Base-by-base conservation (phyloP, 805 yeast species). In the Myxozyma vanderwaltii region DNA sequence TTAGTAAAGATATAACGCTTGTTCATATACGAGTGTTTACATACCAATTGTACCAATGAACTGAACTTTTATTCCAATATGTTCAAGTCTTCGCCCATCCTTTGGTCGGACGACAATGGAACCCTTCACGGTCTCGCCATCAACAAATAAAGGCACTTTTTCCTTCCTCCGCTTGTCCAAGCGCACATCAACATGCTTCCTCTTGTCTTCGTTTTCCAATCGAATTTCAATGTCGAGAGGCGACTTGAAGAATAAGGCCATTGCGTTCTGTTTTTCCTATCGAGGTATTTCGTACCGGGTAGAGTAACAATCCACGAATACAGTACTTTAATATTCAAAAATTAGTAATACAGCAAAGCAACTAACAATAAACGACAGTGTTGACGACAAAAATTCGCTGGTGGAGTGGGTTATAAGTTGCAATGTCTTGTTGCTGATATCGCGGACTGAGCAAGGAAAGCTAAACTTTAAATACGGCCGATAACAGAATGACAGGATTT, bases 221-320 rank as follows among this genome's bases (percentile, higher is more conserved):
- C 94, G 80, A 63, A 92, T 84, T 68, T 94, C 99, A 23, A 92
- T 88, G 72, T 94, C 99, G 58, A 92, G 75, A 2, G 97, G 96
- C 0, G 89, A 81, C 70, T 84, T 84, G 72, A 84, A 86, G 69
- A 62, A 62, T 15, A 62, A 51, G 24, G 65, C 59, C 65, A 62
- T 62, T n/a, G 3, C 23, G 47, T 7, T 19, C 19, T 38, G 43
- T n/a, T n/a, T 10, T 15, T 38, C 7, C 43, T n/a, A n/a, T 2
- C 10, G 8, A 2, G 43, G 43, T 38, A 38, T 19, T 21, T 17
- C 33, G 33, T 29, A 10, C 6, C 33, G 10, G 10, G 6, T 29
- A 29, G 33, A 29, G 33, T 10, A 29, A 10, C 10, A 29, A 29
- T 29, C 33, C 10, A 29, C 33, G 10, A 10, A 7, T 10, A 10